Base-by-base conservation (phyloP, 495 filamentous ascomycete species). In the Lophiotrema nucula region DNA sequence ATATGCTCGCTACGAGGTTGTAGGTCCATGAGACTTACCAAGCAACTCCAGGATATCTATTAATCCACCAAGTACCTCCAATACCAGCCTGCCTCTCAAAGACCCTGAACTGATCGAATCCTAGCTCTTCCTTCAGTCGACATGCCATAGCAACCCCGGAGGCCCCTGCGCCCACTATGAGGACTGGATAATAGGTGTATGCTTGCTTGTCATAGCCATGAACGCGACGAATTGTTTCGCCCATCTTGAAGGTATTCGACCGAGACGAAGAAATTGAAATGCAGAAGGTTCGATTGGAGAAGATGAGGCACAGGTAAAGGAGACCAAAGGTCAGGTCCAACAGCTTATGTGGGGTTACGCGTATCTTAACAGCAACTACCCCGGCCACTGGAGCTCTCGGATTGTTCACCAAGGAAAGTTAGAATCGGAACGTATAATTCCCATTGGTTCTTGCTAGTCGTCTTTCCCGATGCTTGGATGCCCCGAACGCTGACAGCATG, bases 61-160 rank as follows among this genome's bases (percentile, higher is more conserved):
- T 88, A 45, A 80, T 79, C 73, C 76, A 80, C 85, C 85, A 89
- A 12, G 85, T 87, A 15, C 86, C 86, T 38, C 86, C 86, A 55
- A 86, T 77, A 4, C 77, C 79, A 1, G 78, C 69, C 53, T 83
- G 77, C 25, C 79, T 70, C 2, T 88, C 85, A 65, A 88, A 87
- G 53, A 89, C 77, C 21, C 79, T 68, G 61, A 87, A 82, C 54
- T 86, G 81, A 62, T 85, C 80, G 53, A 82, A 83, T 23, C 77
- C 79, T 12, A 86, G 73, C 41, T 73, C 73, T 47, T 83, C 73
- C 55, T 81, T 83, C 55, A 88, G 64, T 16, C 78, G 76, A 58
- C 83, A 86, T 13, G 77, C 85, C 74, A 86, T 80, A 11, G 81
- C 83, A 62, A 88, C 84, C 2, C 80, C 86, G 0, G 82, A 85